Percentiles rank a stretch among this genome's conserved stretches.
These are phyloP conservation scores for Arthrinium phaeospermum DNA, from an alignment of 2,329 filamentous ascomycete genomes.

Conservation along the genomic window DNA sequence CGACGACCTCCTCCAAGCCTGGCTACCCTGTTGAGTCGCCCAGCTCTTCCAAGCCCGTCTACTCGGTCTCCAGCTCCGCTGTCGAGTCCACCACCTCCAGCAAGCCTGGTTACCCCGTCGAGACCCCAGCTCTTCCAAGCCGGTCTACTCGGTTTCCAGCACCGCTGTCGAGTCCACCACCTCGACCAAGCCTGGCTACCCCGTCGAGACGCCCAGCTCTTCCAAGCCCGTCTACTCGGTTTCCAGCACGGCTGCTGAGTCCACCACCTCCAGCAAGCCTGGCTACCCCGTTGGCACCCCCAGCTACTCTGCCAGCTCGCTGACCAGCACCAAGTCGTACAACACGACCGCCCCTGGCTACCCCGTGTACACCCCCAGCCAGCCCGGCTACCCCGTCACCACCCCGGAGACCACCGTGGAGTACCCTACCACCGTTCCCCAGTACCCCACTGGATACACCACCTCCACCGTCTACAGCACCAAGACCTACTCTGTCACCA, in stretches of 20 bases:
- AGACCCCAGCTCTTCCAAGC: background rate
- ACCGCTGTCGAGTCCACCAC: background rate
- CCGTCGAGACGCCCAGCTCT: conserved; percentile 1
- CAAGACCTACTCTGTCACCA: background rate
- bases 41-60: conserved; percentile 14
- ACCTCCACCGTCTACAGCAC: background rate
- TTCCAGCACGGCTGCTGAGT: conserved; percentile 4
- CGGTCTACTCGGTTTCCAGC: background rate
- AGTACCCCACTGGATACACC: conserved; percentile 6
- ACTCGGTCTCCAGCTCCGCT: conserved; percentile 4
- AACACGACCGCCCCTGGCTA: background rate
- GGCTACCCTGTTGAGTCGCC: background rate
- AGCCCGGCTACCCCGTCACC: background rate
- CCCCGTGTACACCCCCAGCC: background rate
- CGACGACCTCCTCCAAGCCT: background rate
- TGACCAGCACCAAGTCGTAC: conserved; percentile 8
- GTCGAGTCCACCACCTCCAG: conserved; percentile 7
- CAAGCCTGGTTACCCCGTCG: conserved; percentile 3
- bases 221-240: conserved; percentile 14
- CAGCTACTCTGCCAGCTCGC: conserved; percentile 10
- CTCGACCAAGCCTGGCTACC: conserved; percentile 6
- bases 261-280: conserved; percentile 10
- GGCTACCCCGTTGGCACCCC: background rate
- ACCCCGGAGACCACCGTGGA: background rate
- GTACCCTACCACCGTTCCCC: conserved; percentile 2